These are phyloP conservation scores for Phytophthora sansomeana DNA, from an alignment of 352 stramenopile genomes.

Conservation along the genomic window DNA sequence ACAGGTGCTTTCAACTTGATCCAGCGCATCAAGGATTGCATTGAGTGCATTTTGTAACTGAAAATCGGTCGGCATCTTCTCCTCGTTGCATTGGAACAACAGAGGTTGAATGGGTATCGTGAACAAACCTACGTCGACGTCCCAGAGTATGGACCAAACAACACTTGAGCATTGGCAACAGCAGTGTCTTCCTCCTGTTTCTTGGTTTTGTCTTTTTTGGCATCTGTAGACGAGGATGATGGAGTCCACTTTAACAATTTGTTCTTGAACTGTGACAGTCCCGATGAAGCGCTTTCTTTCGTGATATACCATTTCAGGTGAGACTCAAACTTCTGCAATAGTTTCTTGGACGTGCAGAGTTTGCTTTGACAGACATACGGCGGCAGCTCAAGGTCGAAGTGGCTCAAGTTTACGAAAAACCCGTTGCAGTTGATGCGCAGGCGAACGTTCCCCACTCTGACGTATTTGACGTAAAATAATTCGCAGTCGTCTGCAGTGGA, in stretches of 20 bases:
- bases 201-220: constrained; percentile 75
- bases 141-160: constrained; percentile 83
- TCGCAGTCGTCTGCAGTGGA: constrained; percentile 65
- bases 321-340: constrained; percentile 85
- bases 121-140: constrained; percentile 29
- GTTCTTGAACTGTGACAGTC: constrained; percentile 89
- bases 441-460: constrained; percentile 80
- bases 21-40: constrained; percentile 68
- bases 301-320: constrained; percentile 87
- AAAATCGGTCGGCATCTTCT: neutral
- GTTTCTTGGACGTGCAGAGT: constrained; percentile 83
- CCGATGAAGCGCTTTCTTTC: constrained; percentile 83
- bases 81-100: constrained; percentile 26
- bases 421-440: constrained; percentile 87
- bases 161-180: constrained; percentile 69
- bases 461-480: constrained; percentile 90
- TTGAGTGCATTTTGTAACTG: constrained; percentile 54
- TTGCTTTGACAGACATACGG: constrained; percentile 85
- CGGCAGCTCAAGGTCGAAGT: constrained; percentile 81
- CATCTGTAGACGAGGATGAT: constrained; percentile 35
- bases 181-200: constrained; percentile 64
- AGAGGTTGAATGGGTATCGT: neutral
- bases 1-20: constrained; percentile 79
- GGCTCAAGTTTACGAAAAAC: constrained; percentile 87
- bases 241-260: constrained; percentile 86